A percentile compares a stretch with the other conserved stretches of the same genome.
phyloP scores from a whole-genome alignment of 1,284 basidiomycete genomes.

The Phaffia rhodozyma region DNA sequence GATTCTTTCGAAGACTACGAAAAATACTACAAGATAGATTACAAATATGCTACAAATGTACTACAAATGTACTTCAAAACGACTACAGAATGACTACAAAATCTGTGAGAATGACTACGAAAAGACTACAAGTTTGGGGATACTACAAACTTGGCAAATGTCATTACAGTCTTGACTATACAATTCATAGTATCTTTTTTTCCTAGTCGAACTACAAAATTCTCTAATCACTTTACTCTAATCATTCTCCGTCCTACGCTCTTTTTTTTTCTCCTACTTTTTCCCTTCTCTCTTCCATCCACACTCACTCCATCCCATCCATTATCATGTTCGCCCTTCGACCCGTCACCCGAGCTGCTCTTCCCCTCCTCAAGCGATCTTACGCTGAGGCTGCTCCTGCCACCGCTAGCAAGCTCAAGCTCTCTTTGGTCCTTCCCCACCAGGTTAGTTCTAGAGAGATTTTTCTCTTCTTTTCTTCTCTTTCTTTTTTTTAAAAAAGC shows the following conservation, averaged over 20 bases:
- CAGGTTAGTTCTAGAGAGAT: conserved; percentile 49
- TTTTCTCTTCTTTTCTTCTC: not conserved
- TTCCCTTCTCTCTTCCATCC: not conserved
- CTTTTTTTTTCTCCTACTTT: not conserved
- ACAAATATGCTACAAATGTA: too few relatives aligned
- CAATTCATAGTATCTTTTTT: too few relatives aligned
- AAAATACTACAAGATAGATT: too few relatives aligned
- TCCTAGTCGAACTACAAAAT: too few relatives aligned
- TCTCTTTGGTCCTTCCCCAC: conserved; percentile 84
- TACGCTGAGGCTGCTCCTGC: conserved; percentile 63
- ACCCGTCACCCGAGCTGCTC: conserved; percentile 28
- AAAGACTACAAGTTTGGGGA: too few relatives aligned
- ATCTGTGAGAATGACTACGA: too few relatives aligned
- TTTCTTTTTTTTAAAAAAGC: not conserved
- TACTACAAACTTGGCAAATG: too few relatives aligned
- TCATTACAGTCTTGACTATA: too few relatives aligned
- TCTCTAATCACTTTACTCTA: not conserved
- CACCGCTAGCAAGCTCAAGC: conserved; percentile 62
- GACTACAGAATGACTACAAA: too few relatives aligned
- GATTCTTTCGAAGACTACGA: too few relatives aligned
- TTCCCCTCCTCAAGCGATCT: conserved; percentile 51
- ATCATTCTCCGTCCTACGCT: not conserved
- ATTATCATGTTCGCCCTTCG: conserved; percentile 30
- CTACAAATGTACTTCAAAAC: too few relatives aligned
- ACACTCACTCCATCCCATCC: not conserved